A percentile compares a stretch with the other conserved stretches of the same genome.
Conservation (phyloP, 2,329 filamentous ascomycete species). For the Scedosporium boydii region DNA sequence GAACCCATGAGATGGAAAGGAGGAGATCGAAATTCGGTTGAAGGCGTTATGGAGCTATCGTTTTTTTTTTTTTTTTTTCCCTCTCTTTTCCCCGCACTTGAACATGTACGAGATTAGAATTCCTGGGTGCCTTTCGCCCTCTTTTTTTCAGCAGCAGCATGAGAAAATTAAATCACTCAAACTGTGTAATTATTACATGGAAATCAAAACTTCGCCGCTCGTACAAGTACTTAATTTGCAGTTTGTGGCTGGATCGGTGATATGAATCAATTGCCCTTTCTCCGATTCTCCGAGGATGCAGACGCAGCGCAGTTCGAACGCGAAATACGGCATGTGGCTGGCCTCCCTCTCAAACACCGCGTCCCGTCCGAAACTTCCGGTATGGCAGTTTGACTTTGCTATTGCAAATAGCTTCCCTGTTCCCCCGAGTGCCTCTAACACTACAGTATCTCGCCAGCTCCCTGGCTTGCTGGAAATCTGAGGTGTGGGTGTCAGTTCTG, state of each 20-base stretch:
- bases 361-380: too few species aligned
- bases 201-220: background rate
- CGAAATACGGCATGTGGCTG: background rate
- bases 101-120: conserved; percentile 1
- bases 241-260: background rate
- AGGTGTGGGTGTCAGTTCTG: too few species aligned
- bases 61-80: background rate
- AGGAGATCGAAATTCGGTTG: background rate
- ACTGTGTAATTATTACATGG: background rate
- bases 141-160: background rate
- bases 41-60: background rate
- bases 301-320: background rate
- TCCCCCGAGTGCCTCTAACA: too few species aligned
- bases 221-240: background rate
- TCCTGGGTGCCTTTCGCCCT: background rate
- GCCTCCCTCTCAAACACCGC: background rate
- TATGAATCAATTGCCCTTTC: background rate
- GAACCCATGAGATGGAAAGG: background rate
- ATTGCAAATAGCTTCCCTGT: too few species aligned
- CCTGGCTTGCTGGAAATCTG: too few species aligned
- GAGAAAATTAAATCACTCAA: background rate
- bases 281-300: background rate
- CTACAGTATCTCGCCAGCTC: too few species aligned
- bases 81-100: background rate
- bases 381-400: too few species aligned